Base-by-base conservation (phyloP, 345 rosid genomes). In the Aquilaria sinensis region DNA sequence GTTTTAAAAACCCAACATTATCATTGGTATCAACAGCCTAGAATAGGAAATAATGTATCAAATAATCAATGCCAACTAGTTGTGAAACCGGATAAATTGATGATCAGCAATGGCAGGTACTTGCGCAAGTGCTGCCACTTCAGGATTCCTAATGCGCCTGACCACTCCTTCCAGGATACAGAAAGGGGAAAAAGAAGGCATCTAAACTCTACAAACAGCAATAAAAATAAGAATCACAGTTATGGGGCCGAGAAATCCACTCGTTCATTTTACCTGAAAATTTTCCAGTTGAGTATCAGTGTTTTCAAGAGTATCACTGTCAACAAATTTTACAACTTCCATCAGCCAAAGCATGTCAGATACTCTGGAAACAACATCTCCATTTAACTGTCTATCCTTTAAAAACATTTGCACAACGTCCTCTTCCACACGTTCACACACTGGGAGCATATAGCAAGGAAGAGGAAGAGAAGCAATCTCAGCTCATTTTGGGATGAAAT, bases 341-440 rank as follows among this genome's bases (percentile, higher is more conserved):
- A 72, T 73, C 62, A 71, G 75, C 97, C 92, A 93, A 51, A 93
- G 71, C 61, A 70, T 66, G 64, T 93, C 98, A 58, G 86, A 84
- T 68, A 78, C 84, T 79, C 70, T 90, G 48, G 97, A 88, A 67
- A 93, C 69, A 62, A 90, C 79, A 73, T 93, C 97, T 57, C 97
- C 98, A 68, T 80, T 90, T 31, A 81, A 49, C 73, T 77, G 78
- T 70, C 97, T 83, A 64, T 93, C 96, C 77, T 78, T 81, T 53
- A 93, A 75, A 75, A 88, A 93, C 73, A 77, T 75, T 57, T 73
- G 78, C 81, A 90, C 49, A 56, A 90, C 85, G 67, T 88, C 97
- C 51, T 84, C 94, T 70, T 83, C 94, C 49, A 75, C 73, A 33
- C 77, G 71, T 80, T 83, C 86, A 53, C 75, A 37, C 7, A 37